Conservation (phyloP, 2,329 filamentous ascomycete species). For the Fusarium nelsonii region DNA sequence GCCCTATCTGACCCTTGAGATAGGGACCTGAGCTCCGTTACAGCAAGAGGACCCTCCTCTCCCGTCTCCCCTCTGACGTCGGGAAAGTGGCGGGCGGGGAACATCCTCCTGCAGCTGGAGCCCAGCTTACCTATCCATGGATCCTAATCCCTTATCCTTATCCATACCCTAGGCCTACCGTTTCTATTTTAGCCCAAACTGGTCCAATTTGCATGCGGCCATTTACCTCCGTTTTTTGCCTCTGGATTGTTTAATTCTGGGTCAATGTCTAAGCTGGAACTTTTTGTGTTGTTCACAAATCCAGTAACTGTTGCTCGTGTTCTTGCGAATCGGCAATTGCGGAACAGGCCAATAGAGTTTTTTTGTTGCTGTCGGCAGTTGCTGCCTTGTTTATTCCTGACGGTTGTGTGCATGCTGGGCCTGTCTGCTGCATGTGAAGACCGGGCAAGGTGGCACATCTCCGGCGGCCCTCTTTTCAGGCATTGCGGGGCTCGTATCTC, state of each 20-base stretch:
- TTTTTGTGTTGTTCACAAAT: not conserved
- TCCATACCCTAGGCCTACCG: not conserved
- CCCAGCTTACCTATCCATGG: not conserved
- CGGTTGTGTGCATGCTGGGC: conserved; percentile 4
- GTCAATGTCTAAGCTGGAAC: not conserved
- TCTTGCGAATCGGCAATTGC: not conserved
- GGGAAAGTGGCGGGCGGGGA: conserved; percentile 20
- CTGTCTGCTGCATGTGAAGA: conserved; percentile 13
- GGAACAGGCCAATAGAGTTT: not conserved
- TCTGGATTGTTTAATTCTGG: not conserved
- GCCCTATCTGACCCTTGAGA: not conserved
- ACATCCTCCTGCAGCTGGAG: conserved; percentile 23
- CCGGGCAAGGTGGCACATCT: not conserved
- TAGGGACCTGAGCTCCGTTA: not conserved
- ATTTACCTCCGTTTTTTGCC: conserved; percentile 1
- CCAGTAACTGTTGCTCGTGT: accelerated
- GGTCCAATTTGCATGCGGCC: conserved; percentile 8
- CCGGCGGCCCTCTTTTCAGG: conserved; percentile 2
- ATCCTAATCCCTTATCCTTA: too few species aligned
- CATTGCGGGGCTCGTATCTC: not conserved
- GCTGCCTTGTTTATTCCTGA: not conserved
- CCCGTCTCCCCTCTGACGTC: not conserved
- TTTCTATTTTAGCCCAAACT: conserved; percentile 12
- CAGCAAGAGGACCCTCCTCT: not conserved
- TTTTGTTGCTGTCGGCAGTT: accelerated